phyloP scores from a whole-genome alignment of 345 rosid genomes.

The Eucalyptus microcorys region DNA sequence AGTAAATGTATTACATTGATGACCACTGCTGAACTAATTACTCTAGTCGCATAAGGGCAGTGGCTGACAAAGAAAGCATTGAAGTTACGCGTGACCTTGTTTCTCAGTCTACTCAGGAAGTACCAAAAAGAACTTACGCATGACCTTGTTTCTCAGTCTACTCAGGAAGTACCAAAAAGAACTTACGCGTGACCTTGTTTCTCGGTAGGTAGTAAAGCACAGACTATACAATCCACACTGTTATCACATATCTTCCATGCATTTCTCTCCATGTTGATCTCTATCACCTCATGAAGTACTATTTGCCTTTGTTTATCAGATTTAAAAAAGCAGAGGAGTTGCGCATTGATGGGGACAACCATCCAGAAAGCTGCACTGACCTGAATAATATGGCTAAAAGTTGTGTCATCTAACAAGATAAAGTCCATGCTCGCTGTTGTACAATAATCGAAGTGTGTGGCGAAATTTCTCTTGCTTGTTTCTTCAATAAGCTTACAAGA shows the following conservation, averaged over 20 bases:
- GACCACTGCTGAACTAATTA: neutral
- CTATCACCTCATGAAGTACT: neutral
- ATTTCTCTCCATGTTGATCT: neutral
- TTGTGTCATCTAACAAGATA: slow-evolving; percentile 56
- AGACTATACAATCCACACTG: neutral
- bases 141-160: neutral
- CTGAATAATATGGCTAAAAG: slow-evolving; percentile 70
- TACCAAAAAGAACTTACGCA: neutral
- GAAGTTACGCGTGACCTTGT: neutral
- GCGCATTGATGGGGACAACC: neutral
- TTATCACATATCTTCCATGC: neutral
- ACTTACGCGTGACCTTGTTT: neutral
- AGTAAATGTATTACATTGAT: neutral
- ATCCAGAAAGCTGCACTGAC: slow-evolving; percentile 24
- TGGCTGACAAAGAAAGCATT: neutral
- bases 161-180: neutral
- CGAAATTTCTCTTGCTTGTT: slow-evolving; percentile 76
- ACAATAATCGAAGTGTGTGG: slow-evolving; percentile 90
- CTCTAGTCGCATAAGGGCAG: neutral
- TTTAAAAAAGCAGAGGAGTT: neutral
- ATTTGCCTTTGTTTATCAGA: neutral
- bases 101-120: neutral
- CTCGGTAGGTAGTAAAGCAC: neutral
- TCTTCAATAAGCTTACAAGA: slow-evolving; percentile 87
- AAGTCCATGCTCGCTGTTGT: slow-evolving; percentile 77